Evolutionary conservation across 2,329 filamentous ascomycete species (phyloP), one percentile per base, ranked within the genome.

Genomic region (Pseudogymnoascus sp.): DNA sequence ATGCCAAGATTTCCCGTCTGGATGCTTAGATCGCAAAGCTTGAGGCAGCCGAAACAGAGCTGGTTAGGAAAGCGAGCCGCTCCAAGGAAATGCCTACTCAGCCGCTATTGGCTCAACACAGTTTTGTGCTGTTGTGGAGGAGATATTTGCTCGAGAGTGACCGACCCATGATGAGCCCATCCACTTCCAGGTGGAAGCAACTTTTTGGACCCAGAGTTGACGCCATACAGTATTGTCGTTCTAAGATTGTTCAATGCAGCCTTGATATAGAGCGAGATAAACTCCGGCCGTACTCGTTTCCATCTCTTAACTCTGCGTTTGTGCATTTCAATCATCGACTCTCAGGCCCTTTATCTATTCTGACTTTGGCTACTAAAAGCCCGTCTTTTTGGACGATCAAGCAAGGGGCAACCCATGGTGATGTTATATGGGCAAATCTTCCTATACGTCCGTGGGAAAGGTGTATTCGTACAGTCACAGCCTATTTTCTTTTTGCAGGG

Each of bases 311-410:
- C 71, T 96, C 92, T 0, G 92, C 92, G 0, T 97, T 97, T 70
- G 90, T 97, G 65, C 92, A 97, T 72, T 97, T 97, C 80, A 96
- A 97, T 71, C 88, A 96, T 70, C 92, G 96, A 73, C 89, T 96
- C 1, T 91, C 91, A 3, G 92, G 25, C 42, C 42, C 42, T 6
- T 18, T 47, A 47, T 47, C 92, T 87, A 89, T 56, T 81, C 92
- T 67, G n/a, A 63, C 35, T 23, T 35, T 65, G 4, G 62, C 64
- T 47, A 60, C 63, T 21, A 21, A 37, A 42, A 47, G 65, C 42
- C 59, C 59, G 21, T 53, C 38, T 28, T 59, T 35, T 28, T 67
- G 12, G 60, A 66, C 63, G 3, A 62, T 66, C 14, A 64, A 64
- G 44, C 21, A 66, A 35, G 92, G 96, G 72, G 91, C 97, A 60